These are phyloP conservation scores for Phytophthora ramorum DNA, from an alignment of 352 stramenopile genomes.

Conservation along the genomic window DNA sequence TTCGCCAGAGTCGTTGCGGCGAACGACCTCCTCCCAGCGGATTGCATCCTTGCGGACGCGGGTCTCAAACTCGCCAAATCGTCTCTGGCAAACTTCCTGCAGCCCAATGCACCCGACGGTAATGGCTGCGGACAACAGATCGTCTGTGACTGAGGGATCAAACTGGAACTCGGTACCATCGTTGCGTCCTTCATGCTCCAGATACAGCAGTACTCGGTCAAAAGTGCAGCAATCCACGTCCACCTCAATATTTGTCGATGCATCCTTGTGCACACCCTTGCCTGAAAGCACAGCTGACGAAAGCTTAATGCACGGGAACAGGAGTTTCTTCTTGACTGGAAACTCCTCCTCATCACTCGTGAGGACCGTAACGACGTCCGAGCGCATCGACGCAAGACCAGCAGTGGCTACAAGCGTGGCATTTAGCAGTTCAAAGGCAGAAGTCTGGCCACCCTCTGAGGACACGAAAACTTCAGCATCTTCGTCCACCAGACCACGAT, in stretches of 20 bases:
- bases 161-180: constrained; percentile 79
- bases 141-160: constrained; percentile 77
- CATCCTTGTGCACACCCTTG: constrained; percentile 75
- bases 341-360: constrained; percentile 91
- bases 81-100: constrained; percentile 77
- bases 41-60: constrained; percentile 84
- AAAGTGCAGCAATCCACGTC: constrained; percentile 91
- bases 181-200: constrained; percentile 83
- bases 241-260: constrained; percentile 65
- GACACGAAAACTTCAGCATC: constrained; percentile 67
- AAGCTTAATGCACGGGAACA: constrained; percentile 91
- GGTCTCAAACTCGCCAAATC: constrained; percentile 83
- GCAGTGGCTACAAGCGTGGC: constrained; percentile 24
- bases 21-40: constrained; percentile 80
- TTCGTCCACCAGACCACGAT: constrained; percentile 70
- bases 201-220: constrained; percentile 88
- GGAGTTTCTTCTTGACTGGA: constrained; percentile 88
- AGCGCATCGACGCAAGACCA: constrained; percentile 53
- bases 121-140: constrained; percentile 70
- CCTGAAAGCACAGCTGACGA: constrained; percentile 84
- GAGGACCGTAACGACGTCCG: constrained; percentile 77
- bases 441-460: constrained; percentile 47
- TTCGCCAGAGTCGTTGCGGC: constrained; percentile 75
- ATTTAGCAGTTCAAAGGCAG: constrained; percentile 55
- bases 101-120: constrained; percentile 77